A percentile compares a stretch with the other conserved stretches of the same genome.
Evolutionary conservation across 768 basidiomycete genomes (phyloP).

Genomic region (Suillus spraguei): DNA sequence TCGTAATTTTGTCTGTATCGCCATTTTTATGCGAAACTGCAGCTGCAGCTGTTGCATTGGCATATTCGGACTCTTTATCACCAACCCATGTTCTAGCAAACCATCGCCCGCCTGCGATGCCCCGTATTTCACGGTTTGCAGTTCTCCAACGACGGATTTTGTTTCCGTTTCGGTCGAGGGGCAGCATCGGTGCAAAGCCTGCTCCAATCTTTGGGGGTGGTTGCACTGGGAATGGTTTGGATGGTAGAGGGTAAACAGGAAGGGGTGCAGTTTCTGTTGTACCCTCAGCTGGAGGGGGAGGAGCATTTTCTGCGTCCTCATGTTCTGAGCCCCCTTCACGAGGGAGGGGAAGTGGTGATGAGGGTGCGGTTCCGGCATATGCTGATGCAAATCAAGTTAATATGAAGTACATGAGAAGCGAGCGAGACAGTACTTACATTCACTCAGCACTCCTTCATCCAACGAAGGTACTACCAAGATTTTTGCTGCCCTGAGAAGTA

Average conservation of each 20-base stretch:
- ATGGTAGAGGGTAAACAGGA: slow-evolving; percentile 76
- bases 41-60: slow-evolving; percentile 36
- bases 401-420: background rate
- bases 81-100: slow-evolving; percentile 83
- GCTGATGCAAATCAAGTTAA: slow-evolving; percentile 36
- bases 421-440: slow-evolving; percentile 46
- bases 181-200: slow-evolving; percentile 67
- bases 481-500: slow-evolving; percentile 32
- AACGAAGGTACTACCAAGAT: slow-evolving; percentile 36
- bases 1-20: slow-evolving; percentile 30
- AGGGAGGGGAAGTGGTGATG: slow-evolving; percentile 62
- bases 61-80: slow-evolving; percentile 73
- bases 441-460: slow-evolving; percentile 60
- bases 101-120: slow-evolving; percentile 85
- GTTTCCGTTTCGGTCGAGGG: slow-evolving; percentile 64
- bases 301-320: slow-evolving; percentile 36
- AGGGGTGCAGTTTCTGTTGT: slow-evolving; percentile 57
- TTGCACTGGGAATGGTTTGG: slow-evolving; percentile 84
- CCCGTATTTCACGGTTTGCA: slow-evolving; percentile 76
- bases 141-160: slow-evolving; percentile 73
- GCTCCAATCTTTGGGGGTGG: slow-evolving; percentile 75
- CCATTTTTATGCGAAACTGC: slow-evolving; percentile 30
- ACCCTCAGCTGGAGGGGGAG: slow-evolving; percentile 33
- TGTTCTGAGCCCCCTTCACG: slow-evolving; percentile 46
- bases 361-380: slow-evolving; percentile 71